Percentiles rank a stretch among this genome's conserved stretches.
phyloP scores from a whole-genome alignment of 2,329 filamentous ascomycete genomes.

The Pyricularia pennisetigena region DNA sequence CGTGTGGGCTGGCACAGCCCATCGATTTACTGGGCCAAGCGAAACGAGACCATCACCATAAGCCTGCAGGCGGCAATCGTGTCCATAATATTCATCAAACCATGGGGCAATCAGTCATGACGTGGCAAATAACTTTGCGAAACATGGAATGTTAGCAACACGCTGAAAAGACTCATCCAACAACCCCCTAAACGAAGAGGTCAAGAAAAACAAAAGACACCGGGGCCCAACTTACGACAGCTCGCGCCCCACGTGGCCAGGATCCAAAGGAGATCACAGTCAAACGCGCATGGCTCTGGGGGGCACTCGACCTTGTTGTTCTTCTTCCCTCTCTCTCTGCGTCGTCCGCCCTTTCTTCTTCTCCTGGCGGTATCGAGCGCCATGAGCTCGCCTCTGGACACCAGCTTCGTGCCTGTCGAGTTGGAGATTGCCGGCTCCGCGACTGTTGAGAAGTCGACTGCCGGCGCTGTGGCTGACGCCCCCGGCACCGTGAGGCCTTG shows the following conservation, averaged over 20 bases:
- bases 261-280: background rate
- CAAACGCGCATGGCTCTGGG: background rate
- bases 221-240: background rate
- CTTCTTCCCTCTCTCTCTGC: background rate
- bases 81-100: background rate
- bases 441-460: no score
- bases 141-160: background rate
- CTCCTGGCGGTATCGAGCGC: background rate
- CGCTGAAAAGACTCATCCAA: background rate
- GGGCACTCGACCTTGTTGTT: background rate
- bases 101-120: background rate
- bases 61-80: background rate
- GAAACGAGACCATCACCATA: background rate
- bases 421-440: background rate
- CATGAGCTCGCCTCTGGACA: background rate
- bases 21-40: background rate
- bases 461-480: no score
- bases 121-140: background rate
- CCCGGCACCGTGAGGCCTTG: background rate
- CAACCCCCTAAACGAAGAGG: no score
- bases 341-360: background rate
- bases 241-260: background rate
- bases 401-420: background rate
- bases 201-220: background rate
- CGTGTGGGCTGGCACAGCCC: background rate